Base-by-base conservation (phyloP, 306 rosid species). In the Carpinus viminea region DNA sequence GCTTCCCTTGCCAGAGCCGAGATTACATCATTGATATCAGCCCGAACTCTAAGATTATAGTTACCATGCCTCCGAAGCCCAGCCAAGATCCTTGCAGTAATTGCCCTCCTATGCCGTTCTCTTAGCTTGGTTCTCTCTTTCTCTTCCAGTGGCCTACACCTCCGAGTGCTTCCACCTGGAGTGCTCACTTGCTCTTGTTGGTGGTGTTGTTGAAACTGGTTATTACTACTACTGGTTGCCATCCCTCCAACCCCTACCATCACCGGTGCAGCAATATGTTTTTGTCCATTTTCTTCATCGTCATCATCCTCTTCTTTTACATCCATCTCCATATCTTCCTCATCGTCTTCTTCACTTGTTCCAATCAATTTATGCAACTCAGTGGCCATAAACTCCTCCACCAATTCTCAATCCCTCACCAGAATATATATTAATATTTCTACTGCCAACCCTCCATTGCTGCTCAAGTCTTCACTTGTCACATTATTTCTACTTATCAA, bases 1-100 rank as follows among this genome's bases (percentile, higher is more conserved):
- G 98, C 99, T 90, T 93, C 99, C 84, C 94, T 87, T 62, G 98
- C 99, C 71, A 95, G 85, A 74, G 99, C 98, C 43, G 91, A 91
- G 82, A 95, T 93, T 38, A 93, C 99, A 80, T 95, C 96, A 82
- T 95, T 95, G 76, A 95, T 95, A 86, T 95, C 99, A 48, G 99
- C 99, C 83, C 99, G 90, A 76, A 95, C 98, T 89, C 98, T 86
- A 76, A 95, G 98, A 78, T 95, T 95, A 84, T 95, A 95, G 82
- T 95, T 95, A 4, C 99, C 99, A 87, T 95, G 98, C 83, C 98
- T 90, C 79, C 99, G 88, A 21, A 95, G 86, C 83, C 99, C 99
- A 24, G 99, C 99, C 87, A 95, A 85, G 83, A 95, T 95, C 87
- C 90, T 90, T 24, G 98, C 99, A 18, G 99, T 95, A 78, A 95